Evolutionary conservation across 2,329 filamentous ascomycete species (phyloP), one percentile per base, ranked within the genome.

Genomic region (Ceratocystis lukuohia): DNA sequence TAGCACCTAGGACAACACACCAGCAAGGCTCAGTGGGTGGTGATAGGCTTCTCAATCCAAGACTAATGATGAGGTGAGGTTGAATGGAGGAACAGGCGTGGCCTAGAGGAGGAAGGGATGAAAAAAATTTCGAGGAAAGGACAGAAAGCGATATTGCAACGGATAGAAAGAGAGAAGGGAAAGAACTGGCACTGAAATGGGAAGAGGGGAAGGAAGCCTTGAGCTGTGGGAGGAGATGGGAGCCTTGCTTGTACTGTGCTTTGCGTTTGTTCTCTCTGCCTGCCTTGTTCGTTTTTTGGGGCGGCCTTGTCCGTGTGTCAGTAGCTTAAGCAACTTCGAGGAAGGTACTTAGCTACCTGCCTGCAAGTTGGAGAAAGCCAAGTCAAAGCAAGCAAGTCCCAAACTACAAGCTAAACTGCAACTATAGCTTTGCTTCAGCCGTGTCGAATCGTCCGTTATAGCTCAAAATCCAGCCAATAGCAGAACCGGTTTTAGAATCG

Each of bases 381-480:
- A 56, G 20, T 28, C 15, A 59, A 37, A n/a, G 30, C 15, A 30
- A 37, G 56, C 17, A 59, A 30, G 30, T 30, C 56, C 28, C 1
- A 59, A 53, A 8, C 48, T 25, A 12, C 48, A 25, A 53, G 48
- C 6, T 25, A 20, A 22, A 25, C 48, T 25, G n/a, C 7, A 53
- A 37, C 28, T 37, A 59, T 5, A 33, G 56, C 56, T 59, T 37
- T 59, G 56, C 56, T 59, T 59, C 56, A 59, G 56, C 28, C 17
- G 56, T 59, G 56, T 59, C 25, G 28, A 59, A 37, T 59, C 56
- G 56, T 37, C 56, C 15, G 25, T 59, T 59, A 30, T 59, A 59
- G 17, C 56, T 59, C 28, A 15, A 37, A 30, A 30, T 37, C 15
- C 28, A 59, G 56, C 56, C 56, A 59, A 37, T 20, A 25, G n/a